Base-by-base conservation (phyloP, 2,329 filamentous ascomycete species). In the Basipetospora chlamydospora region DNA sequence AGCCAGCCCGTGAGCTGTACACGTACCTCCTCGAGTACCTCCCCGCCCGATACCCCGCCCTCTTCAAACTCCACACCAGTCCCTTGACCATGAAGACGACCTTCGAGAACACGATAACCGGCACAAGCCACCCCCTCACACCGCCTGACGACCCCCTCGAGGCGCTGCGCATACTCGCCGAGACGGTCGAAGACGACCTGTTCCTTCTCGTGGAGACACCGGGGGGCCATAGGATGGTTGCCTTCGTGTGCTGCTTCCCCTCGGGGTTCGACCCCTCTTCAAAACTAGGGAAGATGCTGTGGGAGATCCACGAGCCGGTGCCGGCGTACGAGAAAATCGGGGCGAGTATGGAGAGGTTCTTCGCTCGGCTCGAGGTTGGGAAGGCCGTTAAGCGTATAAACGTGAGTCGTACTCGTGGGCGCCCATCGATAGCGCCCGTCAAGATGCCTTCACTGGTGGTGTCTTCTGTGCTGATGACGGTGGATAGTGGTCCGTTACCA, bases 261-360 rank as follows among this genome's bases (percentile, higher is more conserved):
- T 54, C 61, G 1, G 69, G 67, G 0, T 73, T 72, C 33, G 61
- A 70, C 32, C 65, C 68, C 0, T 55, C 60, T 0, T 32, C 47
- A 3, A 73, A 73, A 48, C 49, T 73, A 20, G 67, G 65, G 3
- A 58, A 60, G 42, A 44, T 59, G 8, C 48, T 73, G 15, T 49
- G 49, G 29, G 64, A 67, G 16, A 65, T 73, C 9, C 70, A 74
- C 39, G 49, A 40, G 12, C 66, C 66, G 0, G 69, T 73, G 26
- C 70, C 70, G 1, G 55, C 56, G 1, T 73, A 70, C 38, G 61
- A 68, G 12, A 70, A 64, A 51, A 70, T 73, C 20, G 66, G 61
- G 0, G 46, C 53, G 0, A 71, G 66, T 40, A 70, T 73, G 66
- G 67, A 73, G 48, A 56, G 59, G 5, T 70, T 66, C 47, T 72